phyloP scores from a whole-genome alignment of 495 filamentous ascomycete genomes.

The Annulohypoxylon moriforme region DNA sequence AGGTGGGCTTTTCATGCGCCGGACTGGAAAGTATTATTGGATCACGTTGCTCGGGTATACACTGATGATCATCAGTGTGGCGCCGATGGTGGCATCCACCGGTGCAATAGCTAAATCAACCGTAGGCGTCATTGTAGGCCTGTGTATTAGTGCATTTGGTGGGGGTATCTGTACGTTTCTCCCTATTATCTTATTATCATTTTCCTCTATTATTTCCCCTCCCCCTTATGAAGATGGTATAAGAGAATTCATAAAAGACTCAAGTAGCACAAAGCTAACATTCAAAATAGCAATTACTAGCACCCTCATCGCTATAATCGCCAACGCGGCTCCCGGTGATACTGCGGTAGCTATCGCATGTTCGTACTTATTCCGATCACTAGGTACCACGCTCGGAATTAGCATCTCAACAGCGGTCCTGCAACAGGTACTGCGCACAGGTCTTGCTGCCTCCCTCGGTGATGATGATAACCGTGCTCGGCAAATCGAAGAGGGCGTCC shows the following conservation, averaged over 20 bases:
- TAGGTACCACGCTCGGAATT: slow-evolving; percentile 82
- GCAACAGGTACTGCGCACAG: slow-evolving; percentile 73
- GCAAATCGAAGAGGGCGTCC: slow-evolving; percentile 75
- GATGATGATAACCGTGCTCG: slow-evolving; percentile 67
- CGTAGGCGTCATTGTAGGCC: slow-evolving; percentile 65
- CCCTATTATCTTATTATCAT: background rate
- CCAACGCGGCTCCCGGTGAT: slow-evolving; percentile 74
- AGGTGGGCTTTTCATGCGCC: slow-evolving; percentile 77
- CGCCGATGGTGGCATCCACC: slow-evolving; percentile 69
- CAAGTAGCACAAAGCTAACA: slow-evolving; percentile 17
- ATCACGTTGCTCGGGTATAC: slow-evolving; percentile 72
- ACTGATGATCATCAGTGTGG: slow-evolving; percentile 62
- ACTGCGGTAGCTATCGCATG: slow-evolving; percentile 85
- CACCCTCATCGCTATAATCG: slow-evolving; percentile 71
- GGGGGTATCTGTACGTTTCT: slow-evolving; percentile 37
- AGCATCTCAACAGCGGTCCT: slow-evolving; percentile 76
- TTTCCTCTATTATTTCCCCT: background rate
- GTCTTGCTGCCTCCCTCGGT: slow-evolving; percentile 64
- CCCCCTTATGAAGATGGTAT: background rate
- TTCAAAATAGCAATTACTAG: slow-evolving; percentile 71
- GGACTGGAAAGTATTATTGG: slow-evolving; percentile 82
- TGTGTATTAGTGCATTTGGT: slow-evolving; percentile 50
- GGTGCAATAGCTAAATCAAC: slow-evolving; percentile 57
- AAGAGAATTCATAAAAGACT: background rate
- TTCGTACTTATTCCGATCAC: slow-evolving; percentile 85